Base-by-base conservation (phyloP, 106 monocot species). In the Gastrodia elata region DNA sequence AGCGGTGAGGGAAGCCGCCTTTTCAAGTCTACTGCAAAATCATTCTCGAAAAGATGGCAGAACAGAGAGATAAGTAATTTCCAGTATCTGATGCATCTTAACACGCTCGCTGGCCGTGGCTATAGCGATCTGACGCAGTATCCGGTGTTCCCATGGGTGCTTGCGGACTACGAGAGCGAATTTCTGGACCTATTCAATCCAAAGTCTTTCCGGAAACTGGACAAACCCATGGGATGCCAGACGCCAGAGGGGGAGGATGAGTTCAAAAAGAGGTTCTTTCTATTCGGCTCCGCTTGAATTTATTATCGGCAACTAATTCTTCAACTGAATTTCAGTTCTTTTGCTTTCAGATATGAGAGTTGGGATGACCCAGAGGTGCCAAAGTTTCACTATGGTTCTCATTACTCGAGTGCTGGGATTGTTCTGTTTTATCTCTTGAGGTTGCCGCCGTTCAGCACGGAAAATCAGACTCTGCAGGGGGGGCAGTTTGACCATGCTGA, bases 351-450 rank as follows among this genome's bases (percentile, higher is more conserved):
- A 77, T 98, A 93, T 80, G 98, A 98, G 71, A 91, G 82, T 71
- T 98, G 98, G 97, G 93, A 97, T 84, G 97, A 97, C 68, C 97
- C 97, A 30, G 97, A 97, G 59, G 93, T 97, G 65, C 97, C 97
- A 8, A 97, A 97, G 56, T 97, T 97, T 81, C 97, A 97, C 52
- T 97, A 97, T 77, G 97, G 97, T 61, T 97, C 97, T 30, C 97
- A 97, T 70, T 97, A 97, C 81, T 97, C 97, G 35, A 93, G 93
- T 84, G 97, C 97, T 34, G 97, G 97, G 38, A 97, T 93, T 76
- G 97, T 97, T 43, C 86, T 97, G 72, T 98, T 98, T 77, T 98
- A 98, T 80, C 93, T 98, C 65, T 67, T 98, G 52, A 84, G 98
- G 36, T 36, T 98, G 61, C 98, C 98, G 33, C 93, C 98, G 8